Evolutionary conservation across 495 filamentous ascomycete genomes (phyloP).

Genomic region (Lophiostoma macrostomum): DNA sequence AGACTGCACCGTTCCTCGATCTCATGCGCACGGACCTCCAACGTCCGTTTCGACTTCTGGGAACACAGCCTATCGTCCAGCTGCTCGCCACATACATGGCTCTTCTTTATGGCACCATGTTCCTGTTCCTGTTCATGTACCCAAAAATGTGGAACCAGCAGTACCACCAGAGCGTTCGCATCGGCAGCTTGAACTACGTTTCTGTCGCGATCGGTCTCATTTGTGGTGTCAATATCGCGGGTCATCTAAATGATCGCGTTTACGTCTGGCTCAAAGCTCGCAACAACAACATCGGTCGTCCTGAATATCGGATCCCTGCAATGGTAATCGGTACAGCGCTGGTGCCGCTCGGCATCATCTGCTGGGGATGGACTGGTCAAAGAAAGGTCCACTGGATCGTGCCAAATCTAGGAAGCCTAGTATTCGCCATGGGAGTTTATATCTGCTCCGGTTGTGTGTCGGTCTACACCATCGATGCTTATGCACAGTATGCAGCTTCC

Average conservation of each 20-base stretch:
- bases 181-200: conserved; percentile 44
- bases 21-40: conserved; percentile 19
- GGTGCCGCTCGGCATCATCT: conserved; percentile 37
- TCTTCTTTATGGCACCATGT: conserved; percentile 34
- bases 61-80: conserved; percentile 35
- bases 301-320: conserved; percentile 37
- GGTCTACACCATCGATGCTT: conserved; percentile 52
- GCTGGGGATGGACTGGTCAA: conserved; percentile 37
- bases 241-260: conserved; percentile 21
- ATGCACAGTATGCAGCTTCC: conserved; percentile 66
- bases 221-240: conserved; percentile 38
- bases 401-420: conserved; percentile 34
- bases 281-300: conserved; percentile 3
- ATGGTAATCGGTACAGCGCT: conserved; percentile 24
- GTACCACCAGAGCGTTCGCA: conserved; percentile 33
- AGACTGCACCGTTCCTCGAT: conserved; percentile 20
- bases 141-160: conserved; percentile 45
- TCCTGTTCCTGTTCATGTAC: conserved; percentile 40
- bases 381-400: conserved; percentile 36
- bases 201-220: conserved; percentile 41
- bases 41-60: conserved; percentile 36
- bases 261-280: conserved; percentile 4
- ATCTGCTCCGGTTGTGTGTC: conserved; percentile 62
- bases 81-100: conserved; percentile 38
- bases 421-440: conserved; percentile 44